phyloP scores from a whole-genome alignment of 176 grass and related monocot genomes.

The Eremochloa ophiuroides region DNA sequence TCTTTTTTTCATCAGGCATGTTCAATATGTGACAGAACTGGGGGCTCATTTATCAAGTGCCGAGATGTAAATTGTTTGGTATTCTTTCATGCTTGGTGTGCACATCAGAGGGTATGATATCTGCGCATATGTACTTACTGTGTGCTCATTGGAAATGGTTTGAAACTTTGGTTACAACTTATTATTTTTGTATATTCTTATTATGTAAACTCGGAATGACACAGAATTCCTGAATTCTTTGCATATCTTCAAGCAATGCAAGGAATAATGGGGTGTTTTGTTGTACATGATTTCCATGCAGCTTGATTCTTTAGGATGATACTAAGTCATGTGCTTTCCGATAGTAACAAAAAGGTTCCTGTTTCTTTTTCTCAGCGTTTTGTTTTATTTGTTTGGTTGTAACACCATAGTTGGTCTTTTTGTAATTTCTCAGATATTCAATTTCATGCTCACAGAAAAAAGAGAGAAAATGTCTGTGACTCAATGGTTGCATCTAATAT shows the following conservation, averaged over 20 bases:
- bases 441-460: slow-evolving; percentile 4
- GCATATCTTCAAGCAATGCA: neutral
- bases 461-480: neutral
- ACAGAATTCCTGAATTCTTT: too few species aligned
- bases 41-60: slow-evolving; percentile 82
- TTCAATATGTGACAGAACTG: slow-evolving; percentile 70
- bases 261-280: slow-evolving; percentile 11
- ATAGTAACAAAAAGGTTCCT: neutral
- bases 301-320: slow-evolving; percentile 11
- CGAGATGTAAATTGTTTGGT: slow-evolving; percentile 63
- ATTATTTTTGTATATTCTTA: neutral
- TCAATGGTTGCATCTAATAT: neutral
- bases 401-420: neutral
- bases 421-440: neutral
- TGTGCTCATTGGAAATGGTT: slow-evolving; percentile 7
- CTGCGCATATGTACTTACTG: neutral
- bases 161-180: neutral
- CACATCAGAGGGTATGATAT: slow-evolving; percentile 67
- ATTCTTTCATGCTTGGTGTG: slow-evolving; percentile 97
- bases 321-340: slow-evolving; percentile 1
- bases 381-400: neutral
- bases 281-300: neutral
- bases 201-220: neutral
- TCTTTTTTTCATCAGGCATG: slow-evolving; percentile 56
- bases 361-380: neutral